Conservation (phyloP, 805 yeast genomes). For the Metschnikowia proteae region DNA sequence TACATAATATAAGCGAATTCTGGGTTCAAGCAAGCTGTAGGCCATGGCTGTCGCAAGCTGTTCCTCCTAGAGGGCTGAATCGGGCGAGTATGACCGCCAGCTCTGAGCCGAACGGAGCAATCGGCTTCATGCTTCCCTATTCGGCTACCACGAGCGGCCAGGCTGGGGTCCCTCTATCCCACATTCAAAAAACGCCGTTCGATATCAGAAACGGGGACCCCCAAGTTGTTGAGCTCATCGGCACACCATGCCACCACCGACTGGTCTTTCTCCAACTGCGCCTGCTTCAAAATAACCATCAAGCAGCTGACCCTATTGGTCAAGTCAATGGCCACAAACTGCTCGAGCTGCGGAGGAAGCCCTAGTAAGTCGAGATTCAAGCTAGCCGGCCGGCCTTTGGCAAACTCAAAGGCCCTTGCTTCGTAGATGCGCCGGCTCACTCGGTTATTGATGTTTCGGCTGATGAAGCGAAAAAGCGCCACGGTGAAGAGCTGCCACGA, state of each 20-base stretch:
- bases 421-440: constrained; percentile 19
- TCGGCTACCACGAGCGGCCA: no score
- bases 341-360: constrained; percentile 19
- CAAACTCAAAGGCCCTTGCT: constrained; percentile 8
- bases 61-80: no score
- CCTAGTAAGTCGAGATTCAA: constrained; percentile 20
- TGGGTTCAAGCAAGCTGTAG: no score
- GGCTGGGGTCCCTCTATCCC: neutral
- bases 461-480: constrained; percentile 18
- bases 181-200: neutral
- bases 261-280: constrained; percentile 23
- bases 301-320: constrained; percentile 20
- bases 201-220: constrained; percentile 16
- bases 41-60: no score
- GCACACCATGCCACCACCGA: constrained; percentile 27
- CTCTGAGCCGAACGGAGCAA: no score
- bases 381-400: constrained; percentile 5
- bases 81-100: no score
- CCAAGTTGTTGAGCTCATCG: constrained; percentile 28
- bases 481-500: constrained; percentile 16
- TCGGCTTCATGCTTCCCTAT: no score
- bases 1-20: neutral
- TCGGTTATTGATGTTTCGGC: constrained; percentile 19
- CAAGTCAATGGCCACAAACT: constrained; percentile 15
- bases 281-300: constrained; percentile 20